Evolutionary conservation across 1,284 basidiomycete species (phyloP).

Genomic region (Ceratobasidium sp.): DNA sequence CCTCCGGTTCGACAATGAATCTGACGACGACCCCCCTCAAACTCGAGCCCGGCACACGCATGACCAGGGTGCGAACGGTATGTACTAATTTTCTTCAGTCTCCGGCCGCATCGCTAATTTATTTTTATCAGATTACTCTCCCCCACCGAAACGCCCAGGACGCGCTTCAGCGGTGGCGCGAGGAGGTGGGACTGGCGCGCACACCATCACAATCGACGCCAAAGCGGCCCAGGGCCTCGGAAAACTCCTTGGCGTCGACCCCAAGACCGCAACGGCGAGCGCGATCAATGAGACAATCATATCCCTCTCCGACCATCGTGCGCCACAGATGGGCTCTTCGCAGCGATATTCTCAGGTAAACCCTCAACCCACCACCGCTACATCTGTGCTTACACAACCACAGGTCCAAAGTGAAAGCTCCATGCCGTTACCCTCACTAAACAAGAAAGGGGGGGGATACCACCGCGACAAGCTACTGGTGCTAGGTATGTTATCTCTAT

Average conservation of each 20-base stretch:
- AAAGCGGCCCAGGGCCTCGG: background rate
- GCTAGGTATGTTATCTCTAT: background rate
- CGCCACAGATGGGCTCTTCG: slow-evolving; percentile 2
- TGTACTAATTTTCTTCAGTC: background rate
- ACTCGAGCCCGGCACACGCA: background rate
- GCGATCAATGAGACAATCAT: background rate
- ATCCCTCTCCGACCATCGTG: background rate
- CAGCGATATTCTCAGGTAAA: background rate
- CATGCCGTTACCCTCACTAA: background rate
- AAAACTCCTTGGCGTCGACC: slow-evolving; percentile 5
- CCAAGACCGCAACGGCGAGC: background rate
- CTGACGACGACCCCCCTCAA: background rate
- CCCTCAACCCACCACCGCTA: background rate
- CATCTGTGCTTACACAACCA: background rate
- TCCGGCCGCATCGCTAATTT: background rate
- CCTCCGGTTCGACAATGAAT: background rate
- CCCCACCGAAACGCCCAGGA: background rate
- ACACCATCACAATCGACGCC: background rate
- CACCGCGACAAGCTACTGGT: background rate
- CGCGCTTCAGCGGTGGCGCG: background rate
- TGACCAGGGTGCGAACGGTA: background rate
- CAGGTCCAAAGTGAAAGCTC: background rate
- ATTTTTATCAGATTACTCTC: background rate
- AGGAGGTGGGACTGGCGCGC: background rate
- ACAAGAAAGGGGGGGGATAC: background rate